These are phyloP conservation scores for Melampsora abietis-canadensis DNA, from an alignment of 1,284 basidiomycete species.

Conservation along the genomic window DNA sequence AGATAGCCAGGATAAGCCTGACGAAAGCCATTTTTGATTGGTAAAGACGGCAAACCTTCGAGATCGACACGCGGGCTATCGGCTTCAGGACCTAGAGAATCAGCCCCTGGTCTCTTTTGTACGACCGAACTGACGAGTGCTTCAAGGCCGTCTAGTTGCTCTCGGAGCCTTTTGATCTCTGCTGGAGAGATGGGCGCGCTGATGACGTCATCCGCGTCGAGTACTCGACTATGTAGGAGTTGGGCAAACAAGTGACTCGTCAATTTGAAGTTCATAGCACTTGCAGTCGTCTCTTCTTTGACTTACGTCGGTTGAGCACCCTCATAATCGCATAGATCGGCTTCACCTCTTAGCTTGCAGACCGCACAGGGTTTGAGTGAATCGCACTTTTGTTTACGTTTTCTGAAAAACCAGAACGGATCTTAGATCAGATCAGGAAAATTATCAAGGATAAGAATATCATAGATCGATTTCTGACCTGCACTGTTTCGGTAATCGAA, in stretches of 20 bases:
- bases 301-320: slow-evolving; percentile 18
- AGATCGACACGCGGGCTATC: slow-evolving; percentile 25
- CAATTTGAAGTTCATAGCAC: too few species aligned
- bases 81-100: neutral
- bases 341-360: slow-evolving; percentile 41
- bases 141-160: slow-evolving; percentile 35
- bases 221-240: slow-evolving; percentile 6
- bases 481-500: slow-evolving; percentile 2
- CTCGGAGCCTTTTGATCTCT: slow-evolving; percentile 23
- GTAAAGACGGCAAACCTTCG: slow-evolving; percentile 18
- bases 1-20: neutral
- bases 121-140: slow-evolving; percentile 26
- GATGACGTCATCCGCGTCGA: slow-evolving; percentile 35
- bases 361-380: slow-evolving; percentile 42
- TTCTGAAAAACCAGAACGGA: neutral
- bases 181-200: slow-evolving; percentile 26
- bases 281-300: too few species aligned
- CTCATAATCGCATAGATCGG: slow-evolving; percentile 41
- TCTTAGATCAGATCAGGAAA: neutral
- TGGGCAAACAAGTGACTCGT: too few species aligned
- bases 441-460: neutral
- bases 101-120: slow-evolving; percentile 5
- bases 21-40: neutral
- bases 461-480: slow-evolving; percentile 11
- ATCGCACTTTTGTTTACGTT: slow-evolving; percentile 43